phyloP scores from a whole-genome alignment of 78 protist genomes.

The Dictyostelium capitatum region DNA sequence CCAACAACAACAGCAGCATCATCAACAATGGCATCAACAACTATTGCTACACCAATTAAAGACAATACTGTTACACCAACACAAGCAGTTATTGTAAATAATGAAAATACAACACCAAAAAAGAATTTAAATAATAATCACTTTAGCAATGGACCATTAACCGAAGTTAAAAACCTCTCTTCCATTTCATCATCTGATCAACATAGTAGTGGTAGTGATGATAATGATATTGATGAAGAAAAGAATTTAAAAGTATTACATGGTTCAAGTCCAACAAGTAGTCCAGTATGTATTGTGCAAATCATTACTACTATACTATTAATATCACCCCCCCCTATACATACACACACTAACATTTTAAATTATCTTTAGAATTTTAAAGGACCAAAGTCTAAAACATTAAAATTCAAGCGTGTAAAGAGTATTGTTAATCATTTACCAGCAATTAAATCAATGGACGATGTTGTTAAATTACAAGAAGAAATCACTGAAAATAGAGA shows the following conservation, averaged over 20 bases:
- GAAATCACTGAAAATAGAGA: constrained; percentile 76
- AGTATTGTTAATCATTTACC: constrained; percentile 33
- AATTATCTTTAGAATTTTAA: constrained; percentile 13
- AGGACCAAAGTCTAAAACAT: constrained; percentile 23
- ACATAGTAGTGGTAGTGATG: background rate
- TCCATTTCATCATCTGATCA: background rate
- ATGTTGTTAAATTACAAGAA: constrained; percentile 72
- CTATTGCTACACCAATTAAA: background rate
- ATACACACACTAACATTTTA: background rate
- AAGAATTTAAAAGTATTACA: background rate
- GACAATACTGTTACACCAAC: background rate
- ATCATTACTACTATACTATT: too few relatives aligned
- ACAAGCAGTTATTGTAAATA: background rate
- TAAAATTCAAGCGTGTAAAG: constrained; percentile 45
- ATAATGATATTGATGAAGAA: background rate
- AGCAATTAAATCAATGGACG: constrained; percentile 64
- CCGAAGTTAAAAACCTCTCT: background rate
- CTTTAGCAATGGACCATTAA: constrained; percentile 17
- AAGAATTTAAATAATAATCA: background rate
- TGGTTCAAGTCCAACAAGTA: constrained; percentile 19
- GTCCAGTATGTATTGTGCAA: constrained; percentile 19
- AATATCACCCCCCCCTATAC: too few relatives aligned
- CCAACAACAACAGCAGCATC: background rate
- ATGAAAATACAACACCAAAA: constrained; percentile 17
- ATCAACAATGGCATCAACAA: background rate